Evolutionary conservation across 805 yeast genomes (phyloP), one percentile per base, ranked within the genome.

Genomic region (Kazachstania kunashirensis): DNA sequence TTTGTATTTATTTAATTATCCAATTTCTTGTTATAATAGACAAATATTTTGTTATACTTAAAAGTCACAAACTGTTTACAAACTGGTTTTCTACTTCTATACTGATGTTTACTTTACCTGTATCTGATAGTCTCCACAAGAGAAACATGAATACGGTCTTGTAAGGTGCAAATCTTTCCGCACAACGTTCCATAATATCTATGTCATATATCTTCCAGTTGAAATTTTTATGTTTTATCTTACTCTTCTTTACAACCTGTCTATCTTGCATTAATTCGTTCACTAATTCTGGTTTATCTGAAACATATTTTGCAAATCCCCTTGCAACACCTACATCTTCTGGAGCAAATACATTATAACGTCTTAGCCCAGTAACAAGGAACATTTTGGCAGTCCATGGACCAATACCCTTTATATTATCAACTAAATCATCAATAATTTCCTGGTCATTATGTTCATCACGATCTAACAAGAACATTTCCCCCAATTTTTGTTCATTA

Each of bases 311-410:
- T 0, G 84, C 71, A 40, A 79, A 72, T 0, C 96, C 96, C 43
- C 94, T 64, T 23, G 88, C 85, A 2, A 88, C 72, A 1, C 96
- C 96, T 32, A 88, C 60, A 59, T 88, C 96, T 14, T 77, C 84
- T 5, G 72, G 62, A 5, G 92, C 79, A 55, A 84, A 84, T 0
- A 84, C 73, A 53, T 88, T 78, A 52, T 73, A 52, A 39, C 83
- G 68, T 18, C 68, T 69, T 31, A 86, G 60, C 1, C 82, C 80
- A 52, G 84, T 84, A 16, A 79, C 51, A 13, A 83, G 59, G 57
- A 85, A 88, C 95, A 88, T 88, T 37, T 80, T 81, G 0, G 92
- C 88, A 4, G 86, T 75, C 97, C 97, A 88, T 2, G 69, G 68
- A 0, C 92, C 94, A 13, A 83, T 70, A 0, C 94, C 94, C 49